phyloP scores from a whole-genome alignment of 495 filamentous ascomycete species.

The Trichoderma gamsii region DNA sequence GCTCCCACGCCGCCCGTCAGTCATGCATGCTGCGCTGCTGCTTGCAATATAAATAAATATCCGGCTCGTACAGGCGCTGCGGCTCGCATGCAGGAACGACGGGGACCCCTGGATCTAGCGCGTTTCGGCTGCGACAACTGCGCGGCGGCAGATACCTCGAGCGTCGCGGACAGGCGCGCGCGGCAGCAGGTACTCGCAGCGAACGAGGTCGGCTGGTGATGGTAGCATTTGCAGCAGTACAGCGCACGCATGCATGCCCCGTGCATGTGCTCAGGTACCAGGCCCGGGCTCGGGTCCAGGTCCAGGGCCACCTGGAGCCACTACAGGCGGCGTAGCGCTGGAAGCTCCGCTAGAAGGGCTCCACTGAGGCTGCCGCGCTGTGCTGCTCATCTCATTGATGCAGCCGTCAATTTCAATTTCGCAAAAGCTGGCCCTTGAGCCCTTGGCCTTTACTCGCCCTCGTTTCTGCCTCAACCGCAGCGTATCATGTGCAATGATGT shows the following conservation, averaged over 20 bases:
- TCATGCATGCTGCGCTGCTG: constrained; percentile 11
- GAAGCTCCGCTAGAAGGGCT: background rate
- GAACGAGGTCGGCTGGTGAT: background rate
- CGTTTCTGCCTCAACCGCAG: no score
- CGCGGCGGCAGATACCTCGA: background rate
- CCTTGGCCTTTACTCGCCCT: background rate
- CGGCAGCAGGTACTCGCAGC: background rate
- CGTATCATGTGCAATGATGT: no score
- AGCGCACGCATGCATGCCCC: background rate
- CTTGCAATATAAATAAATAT: background rate
- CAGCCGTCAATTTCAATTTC: background rate
- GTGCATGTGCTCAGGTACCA: background rate
- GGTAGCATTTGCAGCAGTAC: background rate
- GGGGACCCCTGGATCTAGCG: background rate
- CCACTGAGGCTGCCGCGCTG: constrained; percentile 11
- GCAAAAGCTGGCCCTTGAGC: constrained; percentile 9
- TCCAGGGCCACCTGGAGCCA: no score
- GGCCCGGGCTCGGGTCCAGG: no score
- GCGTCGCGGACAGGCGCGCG: background rate
- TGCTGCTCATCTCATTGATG: background rate
- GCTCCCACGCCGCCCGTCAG: background rate
- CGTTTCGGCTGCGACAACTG: background rate
- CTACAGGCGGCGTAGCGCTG: background rate
- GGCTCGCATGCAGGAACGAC: constrained; percentile 10
- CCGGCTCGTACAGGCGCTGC: no score